These are phyloP conservation scores for Cutaneotrichosporon cyanovorans DNA, from an alignment of 1,284 basidiomycete genomes.

Conservation along the genomic window DNA sequence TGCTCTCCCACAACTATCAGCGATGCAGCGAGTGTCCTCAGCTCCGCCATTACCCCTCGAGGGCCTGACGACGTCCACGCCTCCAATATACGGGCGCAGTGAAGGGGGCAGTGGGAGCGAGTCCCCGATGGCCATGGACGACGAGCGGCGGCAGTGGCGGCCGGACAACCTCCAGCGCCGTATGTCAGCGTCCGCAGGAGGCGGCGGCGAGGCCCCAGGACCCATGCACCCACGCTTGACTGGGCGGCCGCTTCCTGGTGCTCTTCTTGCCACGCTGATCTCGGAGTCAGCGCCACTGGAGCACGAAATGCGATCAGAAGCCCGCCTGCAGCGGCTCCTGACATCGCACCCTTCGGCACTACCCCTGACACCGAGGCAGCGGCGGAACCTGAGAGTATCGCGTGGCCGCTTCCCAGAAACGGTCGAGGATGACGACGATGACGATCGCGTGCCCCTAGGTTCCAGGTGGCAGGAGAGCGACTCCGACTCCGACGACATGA, in stretches of 20 bases:
- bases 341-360: slow-evolving; percentile 34
- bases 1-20: slow-evolving; percentile 12
- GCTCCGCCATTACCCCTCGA: slow-evolving; percentile 32
- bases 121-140: slow-evolving; percentile 17
- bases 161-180: slow-evolving; percentile 3
- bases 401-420: slow-evolving; percentile 42
- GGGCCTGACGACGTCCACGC: slow-evolving; percentile 29
- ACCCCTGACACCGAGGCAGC: slow-evolving; percentile 35
- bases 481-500: slow-evolving; percentile 30
- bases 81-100: slow-evolving; percentile 15
- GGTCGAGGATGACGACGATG: slow-evolving; percentile 41
- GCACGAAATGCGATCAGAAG: slow-evolving; percentile 44
- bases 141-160: slow-evolving; percentile 5
- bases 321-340: slow-evolving; percentile 34
- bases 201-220: not conserved
- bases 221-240: slow-evolving; percentile 1
- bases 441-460: slow-evolving; percentile 17
- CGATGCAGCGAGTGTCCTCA: slow-evolving; percentile 21
- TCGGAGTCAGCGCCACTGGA: slow-evolving; percentile 37
- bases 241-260: slow-evolving; percentile 36
- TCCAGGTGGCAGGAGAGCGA: slow-evolving; percentile 20
- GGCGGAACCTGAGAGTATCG: slow-evolving; percentile 20
- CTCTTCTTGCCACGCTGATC: slow-evolving; percentile 39
- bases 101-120: slow-evolving; percentile 1
- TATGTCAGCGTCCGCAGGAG: not conserved